Percentiles rank a stretch among this genome's conserved stretches.
Conservation (phyloP, 2,329 filamentous ascomycete species). For the Ceratocystis papillata region DNA sequence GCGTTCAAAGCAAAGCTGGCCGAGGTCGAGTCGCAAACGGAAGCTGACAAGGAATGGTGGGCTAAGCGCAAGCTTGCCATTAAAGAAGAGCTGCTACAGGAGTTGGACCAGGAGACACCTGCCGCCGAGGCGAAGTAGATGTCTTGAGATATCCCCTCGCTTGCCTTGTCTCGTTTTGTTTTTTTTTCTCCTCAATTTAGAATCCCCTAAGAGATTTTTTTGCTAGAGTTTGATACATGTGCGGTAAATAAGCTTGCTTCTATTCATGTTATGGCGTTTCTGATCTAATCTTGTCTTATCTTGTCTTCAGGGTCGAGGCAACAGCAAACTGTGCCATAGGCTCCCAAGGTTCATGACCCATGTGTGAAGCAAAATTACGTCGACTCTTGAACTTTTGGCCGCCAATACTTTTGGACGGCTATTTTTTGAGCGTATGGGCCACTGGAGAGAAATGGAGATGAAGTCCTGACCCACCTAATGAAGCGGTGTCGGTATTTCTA, state of each 20-base stretch:
- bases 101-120: slow-evolving; percentile 55
- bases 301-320: neutral
- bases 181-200: slow-evolving; percentile 17
- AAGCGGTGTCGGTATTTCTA: neutral
- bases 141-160: slow-evolving; percentile 16
- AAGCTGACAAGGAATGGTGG: slow-evolving; percentile 83
- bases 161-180: slow-evolving; percentile 54
- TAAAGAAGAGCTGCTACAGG: slow-evolving; percentile 68
- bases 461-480: neutral
- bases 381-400: neutral
- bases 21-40: slow-evolving; percentile 60
- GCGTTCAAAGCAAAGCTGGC: slow-evolving; percentile 62
- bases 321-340: neutral
- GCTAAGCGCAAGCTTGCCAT: slow-evolving; percentile 67
- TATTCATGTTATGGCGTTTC: neutral
- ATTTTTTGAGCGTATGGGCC: neutral
- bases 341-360: neutral
- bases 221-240: neutral
- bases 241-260: neutral
- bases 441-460: slow-evolving; percentile 4
- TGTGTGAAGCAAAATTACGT: neutral
- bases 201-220: neutral
- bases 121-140: slow-evolving; percentile 31
- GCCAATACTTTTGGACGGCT: neutral
- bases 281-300: no score